Conservation (phyloP, 2,329 filamentous ascomycete species). For the Grosmannia clavigera region DNA sequence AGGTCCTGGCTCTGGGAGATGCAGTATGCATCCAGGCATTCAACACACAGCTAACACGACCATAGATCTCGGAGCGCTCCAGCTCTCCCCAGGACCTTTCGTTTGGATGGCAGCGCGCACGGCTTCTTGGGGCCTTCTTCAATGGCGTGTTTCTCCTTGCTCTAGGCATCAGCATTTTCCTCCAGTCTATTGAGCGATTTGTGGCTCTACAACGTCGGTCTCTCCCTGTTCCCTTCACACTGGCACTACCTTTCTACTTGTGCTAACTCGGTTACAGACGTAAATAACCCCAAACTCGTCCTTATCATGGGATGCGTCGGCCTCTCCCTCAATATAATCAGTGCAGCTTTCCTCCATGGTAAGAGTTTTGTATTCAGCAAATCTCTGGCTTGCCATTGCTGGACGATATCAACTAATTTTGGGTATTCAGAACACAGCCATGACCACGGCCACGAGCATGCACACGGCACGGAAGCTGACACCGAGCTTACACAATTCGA, state of each 20-base stretch:
- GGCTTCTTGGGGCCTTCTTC: conserved; percentile 67
- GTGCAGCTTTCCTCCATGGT: conserved; percentile 54
- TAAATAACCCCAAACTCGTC: conserved; percentile 53
- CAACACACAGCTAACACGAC: neutral
- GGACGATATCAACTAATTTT: neutral
- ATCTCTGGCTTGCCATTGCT: neutral
- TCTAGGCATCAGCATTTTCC: conserved; percentile 57
- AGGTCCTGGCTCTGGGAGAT: conserved; percentile 12
- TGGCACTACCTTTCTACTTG: neutral
- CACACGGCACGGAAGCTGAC: conserved; percentile 6
- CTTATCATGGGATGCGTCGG: conserved; percentile 59
- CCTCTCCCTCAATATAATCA: conserved; percentile 54
- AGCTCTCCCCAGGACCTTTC: conserved; percentile 47
- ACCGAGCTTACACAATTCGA: neutral
- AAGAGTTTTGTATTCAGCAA: conserved; percentile 2
- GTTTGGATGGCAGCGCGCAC: conserved; percentile 66
- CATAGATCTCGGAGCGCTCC: conserved; percentile 42
- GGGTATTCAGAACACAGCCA: conserved; percentile 16
- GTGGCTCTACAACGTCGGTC: conserved; percentile 36
- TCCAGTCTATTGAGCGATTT: conserved; percentile 64
- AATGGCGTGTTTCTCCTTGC: conserved; percentile 66
- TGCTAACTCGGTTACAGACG: conserved; percentile 19
- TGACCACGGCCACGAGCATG: conserved; percentile 11
- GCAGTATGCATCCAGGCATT: neutral
- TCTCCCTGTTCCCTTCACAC: neutral